Conservation (phyloP, 257 asterid species). For the Fraxinus excelsior region DNA sequence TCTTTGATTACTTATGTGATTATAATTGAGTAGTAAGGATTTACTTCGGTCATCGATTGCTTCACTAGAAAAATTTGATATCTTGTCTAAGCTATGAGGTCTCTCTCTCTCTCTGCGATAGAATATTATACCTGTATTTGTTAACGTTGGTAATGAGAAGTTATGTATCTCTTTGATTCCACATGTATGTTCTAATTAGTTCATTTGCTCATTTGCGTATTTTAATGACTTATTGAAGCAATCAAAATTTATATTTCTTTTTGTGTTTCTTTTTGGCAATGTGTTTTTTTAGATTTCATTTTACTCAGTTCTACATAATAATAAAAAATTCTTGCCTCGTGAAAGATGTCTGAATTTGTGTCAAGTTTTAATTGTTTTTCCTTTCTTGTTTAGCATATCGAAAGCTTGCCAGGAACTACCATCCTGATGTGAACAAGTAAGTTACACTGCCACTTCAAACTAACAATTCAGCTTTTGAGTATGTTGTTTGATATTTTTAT, state of each 20-base stretch:
- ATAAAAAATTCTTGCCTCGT: slow-evolving; percentile 11
- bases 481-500: slow-evolving; percentile 2
- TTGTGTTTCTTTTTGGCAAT: background rate
- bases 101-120: background rate
- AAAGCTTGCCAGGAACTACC: slow-evolving; percentile 91
- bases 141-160: background rate
- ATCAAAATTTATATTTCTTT: background rate
- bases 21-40: background rate
- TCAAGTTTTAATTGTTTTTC: background rate
- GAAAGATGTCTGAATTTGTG: slow-evolving; percentile 4
- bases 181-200: slow-evolving; percentile 7
- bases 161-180: background rate
- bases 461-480: slow-evolving; percentile 17
- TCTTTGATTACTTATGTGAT: background rate
- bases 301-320: background rate
- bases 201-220: slow-evolving; percentile 20
- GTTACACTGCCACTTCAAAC: slow-evolving; percentile 24
- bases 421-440: slow-evolving; percentile 98
- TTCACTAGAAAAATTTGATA: background rate
- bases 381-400: slow-evolving; percentile 74
- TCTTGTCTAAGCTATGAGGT: background rate
- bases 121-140: slow-evolving; percentile 4
- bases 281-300: background rate
- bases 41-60: background rate
- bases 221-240: background rate